phyloP scores from a whole-genome alignment of 805 yeast species.

The Ogataea trehaloabstinens region DNA sequence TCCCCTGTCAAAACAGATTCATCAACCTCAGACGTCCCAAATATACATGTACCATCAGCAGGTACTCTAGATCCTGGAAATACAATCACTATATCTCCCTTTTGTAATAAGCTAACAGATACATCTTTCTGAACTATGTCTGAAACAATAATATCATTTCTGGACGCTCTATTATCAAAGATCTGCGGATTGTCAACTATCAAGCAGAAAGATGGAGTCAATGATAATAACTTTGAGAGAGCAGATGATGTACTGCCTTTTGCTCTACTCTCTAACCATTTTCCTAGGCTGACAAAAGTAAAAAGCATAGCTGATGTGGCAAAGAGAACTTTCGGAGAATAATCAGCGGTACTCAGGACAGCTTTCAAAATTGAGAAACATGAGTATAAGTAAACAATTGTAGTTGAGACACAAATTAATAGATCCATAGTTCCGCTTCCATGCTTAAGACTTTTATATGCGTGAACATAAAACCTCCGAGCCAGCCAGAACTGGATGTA shows the following conservation, averaged over 20 bases:
- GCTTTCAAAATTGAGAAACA: constrained; percentile 55
- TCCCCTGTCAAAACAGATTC: constrained; percentile 95
- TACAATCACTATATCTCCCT: constrained; percentile 71
- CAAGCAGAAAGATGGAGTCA: constrained; percentile 75
- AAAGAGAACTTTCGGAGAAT: constrained; percentile 70
- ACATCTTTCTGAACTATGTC: constrained; percentile 44
- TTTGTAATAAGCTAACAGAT: constrained; percentile 75
- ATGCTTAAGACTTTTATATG: constrained; percentile 63
- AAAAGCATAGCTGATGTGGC: constrained; percentile 87
- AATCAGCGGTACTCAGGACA: constrained; percentile 39
- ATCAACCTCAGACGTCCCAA: constrained; percentile 80
- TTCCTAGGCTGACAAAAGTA: constrained; percentile 82
- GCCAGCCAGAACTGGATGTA: constrained; percentile 72
- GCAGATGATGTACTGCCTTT: constrained; percentile 93
- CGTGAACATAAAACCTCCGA: constrained; percentile 58
- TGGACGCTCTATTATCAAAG: constrained; percentile 5
- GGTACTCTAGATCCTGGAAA: constrained; percentile 88
- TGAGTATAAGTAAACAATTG: constrained; percentile 76
- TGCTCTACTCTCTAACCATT: constrained; percentile 87
- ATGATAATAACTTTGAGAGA: constrained; percentile 70
- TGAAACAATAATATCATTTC: constrained; percentile 8
- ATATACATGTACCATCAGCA: constrained; percentile 80
- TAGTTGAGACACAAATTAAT: constrained; percentile 77
- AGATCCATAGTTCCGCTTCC: constrained; percentile 90
- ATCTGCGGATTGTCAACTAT: constrained; percentile 47